Evolutionary conservation across 2,329 filamentous ascomycete genomes (phyloP), one percentile per base, ranked within the genome.

Genomic region (Rhytidhysteron rufulum): DNA sequence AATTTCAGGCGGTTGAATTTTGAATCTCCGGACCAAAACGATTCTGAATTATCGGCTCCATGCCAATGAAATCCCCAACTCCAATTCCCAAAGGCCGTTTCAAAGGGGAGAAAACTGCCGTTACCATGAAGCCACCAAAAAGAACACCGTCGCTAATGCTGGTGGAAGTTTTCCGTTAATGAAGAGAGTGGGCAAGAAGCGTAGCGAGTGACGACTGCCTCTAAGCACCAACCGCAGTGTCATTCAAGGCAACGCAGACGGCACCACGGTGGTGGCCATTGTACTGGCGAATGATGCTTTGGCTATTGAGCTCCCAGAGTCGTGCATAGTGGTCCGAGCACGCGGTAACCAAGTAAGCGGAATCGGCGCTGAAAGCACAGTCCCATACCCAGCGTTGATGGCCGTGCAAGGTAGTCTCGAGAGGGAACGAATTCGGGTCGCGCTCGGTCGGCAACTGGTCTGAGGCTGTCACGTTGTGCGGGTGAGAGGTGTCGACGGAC

Each of bases 321-420:
- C 90, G 78, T 2, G 90, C 90, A 61, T 95, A 96, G 64, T 96
- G 90, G 62, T 96, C 90, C 31, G 85, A 91, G 62, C 88, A 95
- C 4, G 90, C 89, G 1, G 90, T 96, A 10, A 96, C 90, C 5
- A 96, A 74, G 58, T 96, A 96, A 0, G 90, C 90, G 24, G 85
- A 90, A 63, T 96, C 90, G 19, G 90, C 90, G 46, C 86, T 91
- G 68, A 96, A 96, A 1, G 90, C 90, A 58, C 90, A 96, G 65
- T 96, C 90, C 90, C 90, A 96, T 1, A 96, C 90, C 90, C 90
- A 96, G 39, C 90, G 83, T 69, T 96, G 90, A 67, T 96, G 90
- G 40, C 86, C 88, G 17, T 86, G 86, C 1, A 96, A 78, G 2
- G 88, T 94, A 3, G 88, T 89, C 66, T 95, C 87, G 16, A 95